Conservation (phyloP, 306 rosid species). For the Cyamopsis tetragonoloba region DNA sequence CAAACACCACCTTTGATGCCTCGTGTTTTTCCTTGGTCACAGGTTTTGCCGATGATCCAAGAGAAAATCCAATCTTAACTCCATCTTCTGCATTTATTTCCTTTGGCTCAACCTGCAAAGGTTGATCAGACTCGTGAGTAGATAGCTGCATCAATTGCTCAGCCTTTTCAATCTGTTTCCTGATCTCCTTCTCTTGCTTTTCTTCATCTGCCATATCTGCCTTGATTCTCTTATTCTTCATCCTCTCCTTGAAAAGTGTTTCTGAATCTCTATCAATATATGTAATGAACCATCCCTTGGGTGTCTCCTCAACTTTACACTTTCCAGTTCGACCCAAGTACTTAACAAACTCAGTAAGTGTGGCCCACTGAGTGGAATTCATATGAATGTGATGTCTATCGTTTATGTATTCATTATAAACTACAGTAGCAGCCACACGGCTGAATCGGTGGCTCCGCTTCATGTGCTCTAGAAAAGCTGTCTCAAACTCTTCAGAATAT, state of each 20-base stretch:
- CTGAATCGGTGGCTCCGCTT: conserved; percentile 82
- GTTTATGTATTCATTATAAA: conserved; percentile 81
- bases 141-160: conserved; percentile 39
- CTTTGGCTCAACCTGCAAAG: conserved; percentile 33
- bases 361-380: conserved; percentile 85
- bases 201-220: conserved; percentile 79
- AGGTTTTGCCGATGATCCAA: conserved; percentile 48
- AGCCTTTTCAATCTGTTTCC: conserved; percentile 81
- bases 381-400: conserved; percentile 83
- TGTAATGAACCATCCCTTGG: conserved; percentile 96
- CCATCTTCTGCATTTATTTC: conserved; percentile 65
- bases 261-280: conserved; percentile 76
- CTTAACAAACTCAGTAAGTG: conserved; percentile 82
- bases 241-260: conserved; percentile 74
- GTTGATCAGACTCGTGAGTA: conserved; percentile 33
- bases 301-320: conserved; percentile 91
- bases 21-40: conserved; percentile 42
- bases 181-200: conserved; percentile 85
- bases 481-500: conserved; percentile 79
- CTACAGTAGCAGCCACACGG: conserved; percentile 90
- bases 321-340: conserved; percentile 74
- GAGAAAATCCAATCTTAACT: conserved; percentile 67
- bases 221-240: conserved; percentile 65
- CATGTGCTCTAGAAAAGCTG: conserved; percentile 69
- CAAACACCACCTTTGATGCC: conserved; percentile 47